A percentile compares a stretch with the other conserved stretches of the same genome.
phyloP scores from a whole-genome alignment of 176 grass and related monocot species.

The Urochloa ruziziensis region DNA sequence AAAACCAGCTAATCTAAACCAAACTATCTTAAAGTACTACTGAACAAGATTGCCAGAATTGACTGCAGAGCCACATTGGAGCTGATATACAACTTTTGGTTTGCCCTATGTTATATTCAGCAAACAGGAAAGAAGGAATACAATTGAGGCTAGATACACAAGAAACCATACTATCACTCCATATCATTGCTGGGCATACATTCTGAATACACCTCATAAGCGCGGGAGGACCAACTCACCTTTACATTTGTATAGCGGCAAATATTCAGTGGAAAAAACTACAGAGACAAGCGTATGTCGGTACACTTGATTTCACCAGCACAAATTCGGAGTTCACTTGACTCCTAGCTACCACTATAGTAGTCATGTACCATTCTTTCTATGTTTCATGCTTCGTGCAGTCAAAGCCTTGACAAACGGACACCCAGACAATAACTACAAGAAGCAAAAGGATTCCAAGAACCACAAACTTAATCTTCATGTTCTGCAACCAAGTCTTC shows the following conservation, averaged over 20 bases:
- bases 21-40: background rate
- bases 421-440: constrained; percentile 84
- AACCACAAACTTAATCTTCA: constrained; percentile 89
- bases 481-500: constrained; percentile 93
- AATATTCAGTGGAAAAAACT: background rate
- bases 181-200: constrained; percentile 19
- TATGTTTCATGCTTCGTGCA: constrained; percentile 81
- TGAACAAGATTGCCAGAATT: background rate
- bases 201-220: constrained; percentile 1
- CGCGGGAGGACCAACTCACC: constrained; percentile 1
- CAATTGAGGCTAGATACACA: background rate
- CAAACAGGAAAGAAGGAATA: background rate
- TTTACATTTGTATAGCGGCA: constrained; percentile 26
- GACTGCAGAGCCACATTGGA: background rate
- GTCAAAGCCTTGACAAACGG: constrained; percentile 89
- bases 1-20: background rate
- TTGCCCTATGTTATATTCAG: background rate
- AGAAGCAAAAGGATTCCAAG: constrained; percentile 81
- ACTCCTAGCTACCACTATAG: constrained; percentile 9
- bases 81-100: background rate
- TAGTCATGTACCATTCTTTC: background rate
- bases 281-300: background rate
- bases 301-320: background rate
- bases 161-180: background rate
- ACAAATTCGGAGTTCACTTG: constrained; percentile 7